phyloP scores from a whole-genome alignment of 1,284 basidiomycete species.

The Apiotrichum gracile region DNA sequence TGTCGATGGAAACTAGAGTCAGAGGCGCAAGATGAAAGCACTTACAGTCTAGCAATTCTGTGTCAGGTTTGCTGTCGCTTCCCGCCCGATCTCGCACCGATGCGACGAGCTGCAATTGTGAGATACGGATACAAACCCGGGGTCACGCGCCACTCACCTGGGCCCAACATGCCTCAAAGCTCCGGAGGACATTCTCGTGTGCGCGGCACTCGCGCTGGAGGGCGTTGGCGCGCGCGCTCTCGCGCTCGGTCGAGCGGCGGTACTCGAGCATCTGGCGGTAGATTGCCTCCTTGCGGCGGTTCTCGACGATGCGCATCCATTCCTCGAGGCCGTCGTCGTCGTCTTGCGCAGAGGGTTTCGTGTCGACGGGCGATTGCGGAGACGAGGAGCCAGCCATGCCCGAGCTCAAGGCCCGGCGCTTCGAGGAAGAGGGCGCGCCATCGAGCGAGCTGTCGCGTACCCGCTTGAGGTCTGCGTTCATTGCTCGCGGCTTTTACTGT shows the following conservation, averaged over 20 bases:
- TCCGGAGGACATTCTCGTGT: conserved; percentile 70
- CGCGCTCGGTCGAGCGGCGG: conserved; percentile 69
- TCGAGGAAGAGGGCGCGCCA: conserved; percentile 26
- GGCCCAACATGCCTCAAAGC: conserved; percentile 81
- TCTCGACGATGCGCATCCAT: conserved; percentile 42
- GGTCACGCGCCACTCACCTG: conserved; percentile 56
- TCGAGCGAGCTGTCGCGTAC: conserved; percentile 38
- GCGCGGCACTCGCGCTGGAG: conserved; percentile 66
- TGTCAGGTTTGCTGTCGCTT: conserved; percentile 6
- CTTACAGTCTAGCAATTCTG: conserved; percentile 15
- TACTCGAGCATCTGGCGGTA: conserved; percentile 88
- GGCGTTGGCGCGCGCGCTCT: conserved; percentile 61
- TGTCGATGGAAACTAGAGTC: conserved; percentile 26
- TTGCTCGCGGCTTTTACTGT: too few species aligned
- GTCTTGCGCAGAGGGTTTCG: not conserved
- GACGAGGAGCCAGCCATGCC: conserved; percentile 12
- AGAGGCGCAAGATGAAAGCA: conserved; percentile 1
- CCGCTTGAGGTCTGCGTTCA: conserved; percentile 46
- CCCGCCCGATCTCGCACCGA: conserved; percentile 32
- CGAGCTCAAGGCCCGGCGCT: conserved; percentile 28
- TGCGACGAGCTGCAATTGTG: conserved; percentile 37
- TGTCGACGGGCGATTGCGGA: not conserved
- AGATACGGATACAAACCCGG: conserved; percentile 4
- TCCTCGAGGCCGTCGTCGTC: conserved; percentile 38
- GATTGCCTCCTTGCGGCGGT: conserved; percentile 84